Base-by-base conservation (phyloP, 2,329 filamentous ascomycete species). In the Tolypocladium album region DNA sequence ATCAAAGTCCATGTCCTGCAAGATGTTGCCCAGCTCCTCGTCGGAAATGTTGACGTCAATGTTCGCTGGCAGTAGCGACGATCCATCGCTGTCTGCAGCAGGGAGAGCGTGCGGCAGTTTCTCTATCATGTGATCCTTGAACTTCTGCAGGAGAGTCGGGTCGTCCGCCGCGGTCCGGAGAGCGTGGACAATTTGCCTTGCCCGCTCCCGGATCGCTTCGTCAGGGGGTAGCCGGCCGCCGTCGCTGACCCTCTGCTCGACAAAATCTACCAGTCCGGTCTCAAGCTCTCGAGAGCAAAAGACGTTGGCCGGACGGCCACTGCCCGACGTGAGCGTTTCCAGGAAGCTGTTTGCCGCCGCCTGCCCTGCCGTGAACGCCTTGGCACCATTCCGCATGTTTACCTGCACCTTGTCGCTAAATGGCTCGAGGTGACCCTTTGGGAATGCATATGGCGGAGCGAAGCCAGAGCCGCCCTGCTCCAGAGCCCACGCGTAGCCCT, bases 231-330 rank as follows among this genome's bases (percentile, higher is more conserved):
- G 75, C 6, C 64, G 66, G 3, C 75, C 76, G 1, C 68, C 71
- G 5, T 67, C 68, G 7, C 69, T 64, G 8, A 79, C 65, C 61
- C 78, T 71, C 2, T 69, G 66, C 38, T 74, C 71, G 7, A 83
- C 80, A 63, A 79, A 83, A 22, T 76, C 74, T 13, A 74, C 68
- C 17, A 87, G 71, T 2, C 79, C 81, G n/a, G 68, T 72, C 68
- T 86, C 84, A 27, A 87, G 75, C 65, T 85, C 82, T 8, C 81
- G 74, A 22, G 80, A 83, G 69, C 81, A 85, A 67, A 87, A 86
- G 0, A 86, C 75, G 11, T 70, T 69, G 0, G 81, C 79, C 0
- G 80, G 80, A 12, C 76, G 75, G 17, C 74, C 71, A 61, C 76
- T 78, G 7, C 77, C 74, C 11, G 71, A 74, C 1, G 73, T 70